Conservation (phyloP, 2,329 filamentous ascomycete genomes). For the Cladosporium austrohemisphaericum region DNA sequence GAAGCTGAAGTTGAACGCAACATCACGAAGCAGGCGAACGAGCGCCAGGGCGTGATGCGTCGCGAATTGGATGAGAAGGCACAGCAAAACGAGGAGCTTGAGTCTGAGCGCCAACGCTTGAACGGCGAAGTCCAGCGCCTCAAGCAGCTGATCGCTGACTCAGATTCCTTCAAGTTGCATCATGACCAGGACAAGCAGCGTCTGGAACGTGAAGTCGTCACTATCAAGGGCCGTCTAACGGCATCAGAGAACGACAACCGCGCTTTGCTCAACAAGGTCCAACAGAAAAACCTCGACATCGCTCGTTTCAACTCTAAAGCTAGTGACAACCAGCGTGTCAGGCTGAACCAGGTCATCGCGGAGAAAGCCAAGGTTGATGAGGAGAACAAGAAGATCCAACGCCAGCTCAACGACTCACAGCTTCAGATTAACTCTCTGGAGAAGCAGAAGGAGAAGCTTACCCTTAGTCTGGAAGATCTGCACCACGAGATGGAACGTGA, state of each 20-base stretch:
- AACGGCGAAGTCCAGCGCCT: constrained; percentile 78
- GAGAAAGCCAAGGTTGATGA: constrained; percentile 84
- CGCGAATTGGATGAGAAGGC: constrained; percentile 78
- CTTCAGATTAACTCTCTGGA: constrained; percentile 77
- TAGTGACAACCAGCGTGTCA: constrained; percentile 74
- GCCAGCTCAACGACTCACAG: constrained; percentile 82
- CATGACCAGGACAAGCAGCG: constrained; percentile 94
- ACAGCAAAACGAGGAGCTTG: constrained; percentile 71
- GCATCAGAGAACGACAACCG: constrained; percentile 97
- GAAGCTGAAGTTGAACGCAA: constrained; percentile 76
- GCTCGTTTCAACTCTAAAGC: constrained; percentile 83
- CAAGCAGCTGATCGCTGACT: constrained; percentile 81
- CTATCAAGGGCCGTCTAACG: constrained; percentile 80
- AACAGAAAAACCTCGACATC: constrained; percentile 96
- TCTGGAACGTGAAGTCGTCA: constrained; percentile 83
- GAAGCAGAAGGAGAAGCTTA: constrained; percentile 91
- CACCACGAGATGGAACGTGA: constrained; percentile 89
- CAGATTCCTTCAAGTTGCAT: constrained; percentile 81
- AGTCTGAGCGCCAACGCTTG: constrained; percentile 72
- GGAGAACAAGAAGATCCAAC: constrained; percentile 72
- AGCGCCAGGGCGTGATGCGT: constrained; percentile 72
- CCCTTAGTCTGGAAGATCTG: constrained; percentile 82
- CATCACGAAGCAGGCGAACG: constrained; percentile 71
- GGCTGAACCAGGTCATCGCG: constrained; percentile 70
- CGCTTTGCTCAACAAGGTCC: constrained; percentile 90